These are phyloP conservation scores for Arctostaphylos glauca DNA, from an alignment of 148 eudicot genomes.

Conservation along the genomic window DNA sequence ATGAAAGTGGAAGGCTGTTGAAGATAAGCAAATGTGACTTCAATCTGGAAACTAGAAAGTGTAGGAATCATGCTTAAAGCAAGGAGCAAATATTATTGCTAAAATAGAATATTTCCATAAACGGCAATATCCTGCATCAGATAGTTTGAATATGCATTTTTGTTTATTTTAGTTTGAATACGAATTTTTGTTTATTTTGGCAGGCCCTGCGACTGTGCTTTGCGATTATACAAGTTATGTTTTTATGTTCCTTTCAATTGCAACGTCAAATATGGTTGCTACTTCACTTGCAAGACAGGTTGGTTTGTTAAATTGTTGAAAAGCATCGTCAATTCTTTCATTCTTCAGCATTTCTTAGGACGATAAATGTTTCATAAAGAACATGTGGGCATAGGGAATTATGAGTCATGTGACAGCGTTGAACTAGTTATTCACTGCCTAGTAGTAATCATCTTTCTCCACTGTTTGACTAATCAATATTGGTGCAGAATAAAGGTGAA, in stretches of 20 bases:
- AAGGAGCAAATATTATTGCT: too few species aligned
- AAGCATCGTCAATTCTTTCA: background rate
- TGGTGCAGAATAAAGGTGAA: constrained; percentile 73
- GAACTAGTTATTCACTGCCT: background rate
- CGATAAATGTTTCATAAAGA: background rate
- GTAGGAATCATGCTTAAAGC: too few species aligned
- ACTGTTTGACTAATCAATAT: background rate
- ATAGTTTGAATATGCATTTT: background rate
- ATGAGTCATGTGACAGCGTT: background rate
- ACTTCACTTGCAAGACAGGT: constrained; percentile 89
- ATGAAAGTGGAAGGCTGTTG: too few species aligned
- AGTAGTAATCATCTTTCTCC: background rate
- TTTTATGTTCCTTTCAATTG: constrained; percentile 94
- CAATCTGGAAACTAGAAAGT: too few species aligned
- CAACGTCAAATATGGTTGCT: constrained; percentile 95
- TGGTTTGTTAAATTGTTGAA: constrained; percentile 12
- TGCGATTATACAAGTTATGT: constrained; percentile 74
- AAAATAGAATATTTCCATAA: too few species aligned
- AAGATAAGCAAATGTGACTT: too few species aligned
- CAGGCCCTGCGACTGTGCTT: constrained; percentile 94
- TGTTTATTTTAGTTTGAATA: background rate
- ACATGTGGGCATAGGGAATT: background rate
- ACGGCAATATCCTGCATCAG: too few species aligned
- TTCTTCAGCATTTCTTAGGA: background rate
- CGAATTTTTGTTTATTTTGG: constrained; percentile 1